Percentiles rank a stretch among this genome's conserved stretches.
These are phyloP conservation scores for Neurospora sp. DNA, from an alignment of 495 filamentous ascomycete species.

Conservation along the genomic window DNA sequence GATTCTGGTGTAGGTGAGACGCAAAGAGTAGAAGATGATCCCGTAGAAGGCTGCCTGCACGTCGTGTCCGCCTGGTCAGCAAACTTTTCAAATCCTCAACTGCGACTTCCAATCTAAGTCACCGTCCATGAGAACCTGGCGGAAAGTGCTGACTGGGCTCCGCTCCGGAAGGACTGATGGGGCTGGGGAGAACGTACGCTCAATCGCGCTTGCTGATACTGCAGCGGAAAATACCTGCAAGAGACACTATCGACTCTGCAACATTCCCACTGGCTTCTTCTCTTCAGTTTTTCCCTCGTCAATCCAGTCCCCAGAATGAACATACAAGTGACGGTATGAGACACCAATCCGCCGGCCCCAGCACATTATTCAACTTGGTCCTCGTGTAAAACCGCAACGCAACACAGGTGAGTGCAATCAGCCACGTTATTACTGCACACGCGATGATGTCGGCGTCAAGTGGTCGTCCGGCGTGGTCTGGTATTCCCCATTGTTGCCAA, in stretches of 20 bases:
- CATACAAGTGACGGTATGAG: conserved; percentile 20
- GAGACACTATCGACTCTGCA: not conserved
- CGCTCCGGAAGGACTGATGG: not conserved
- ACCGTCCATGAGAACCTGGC: not conserved
- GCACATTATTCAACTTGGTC: conserved; percentile 12
- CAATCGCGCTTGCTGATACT: conserved; percentile 16
- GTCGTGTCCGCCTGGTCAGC: not conserved
- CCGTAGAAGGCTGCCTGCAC: conserved; percentile 15
- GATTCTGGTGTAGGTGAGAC: conserved; percentile 18
- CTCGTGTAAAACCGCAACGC: conserved; percentile 22
- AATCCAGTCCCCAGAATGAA: not conserved
- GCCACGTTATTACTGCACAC: conserved; percentile 15
- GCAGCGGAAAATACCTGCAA: conserved; percentile 16
- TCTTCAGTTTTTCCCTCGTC: not conserved
- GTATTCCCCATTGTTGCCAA: not conserved
- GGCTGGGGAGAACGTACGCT: conserved; percentile 9
- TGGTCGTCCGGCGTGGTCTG: conserved; percentile 10
- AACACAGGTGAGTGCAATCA: conserved; percentile 18
- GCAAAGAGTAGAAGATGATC: conserved; percentile 20
- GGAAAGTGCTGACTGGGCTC: not conserved
- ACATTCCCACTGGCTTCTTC: not conserved
- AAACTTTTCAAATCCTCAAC: not conserved
- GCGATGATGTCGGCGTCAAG: conserved; percentile 19
- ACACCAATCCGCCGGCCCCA: conserved; percentile 18
- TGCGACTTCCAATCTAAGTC: no score